Evolutionary conservation across 495 filamentous ascomycete species (phyloP).

Genomic region (Daldinia grandis): DNA sequence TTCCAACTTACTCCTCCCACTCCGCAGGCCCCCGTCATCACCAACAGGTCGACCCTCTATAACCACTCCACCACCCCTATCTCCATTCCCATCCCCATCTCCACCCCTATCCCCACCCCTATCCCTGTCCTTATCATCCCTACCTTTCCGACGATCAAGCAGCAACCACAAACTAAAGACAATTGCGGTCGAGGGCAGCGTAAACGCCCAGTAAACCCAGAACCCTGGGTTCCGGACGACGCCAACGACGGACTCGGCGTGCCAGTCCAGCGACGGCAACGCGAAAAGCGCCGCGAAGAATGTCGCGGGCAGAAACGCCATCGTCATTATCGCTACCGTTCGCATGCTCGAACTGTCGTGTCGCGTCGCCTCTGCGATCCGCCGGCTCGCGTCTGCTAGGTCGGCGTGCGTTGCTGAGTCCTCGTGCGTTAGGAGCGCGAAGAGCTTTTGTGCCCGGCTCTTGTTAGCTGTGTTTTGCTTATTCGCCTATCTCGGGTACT

Average conservation of each 20-base stretch:
- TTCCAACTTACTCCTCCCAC: slow-evolving; percentile 3
- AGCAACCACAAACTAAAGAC: slow-evolving; percentile 42
- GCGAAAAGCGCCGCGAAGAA: slow-evolving; percentile 51
- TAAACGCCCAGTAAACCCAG: slow-evolving; percentile 52
- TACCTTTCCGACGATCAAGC: slow-evolving; percentile 7
- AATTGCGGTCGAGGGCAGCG: slow-evolving; percentile 38
- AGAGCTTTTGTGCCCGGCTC: slow-evolving; percentile 22
- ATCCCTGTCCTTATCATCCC: background rate
- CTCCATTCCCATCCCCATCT: no score
- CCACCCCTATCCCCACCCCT: no score
- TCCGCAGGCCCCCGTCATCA: slow-evolving; percentile 12
- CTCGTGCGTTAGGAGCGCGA: slow-evolving; percentile 43
- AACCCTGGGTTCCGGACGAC: slow-evolving; percentile 44
- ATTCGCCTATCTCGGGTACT: background rate
- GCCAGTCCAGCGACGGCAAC: slow-evolving; percentile 49
- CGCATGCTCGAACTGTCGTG: slow-evolving; percentile 52
- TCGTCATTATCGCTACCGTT: slow-evolving; percentile 50
- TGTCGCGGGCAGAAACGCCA: slow-evolving; percentile 51
- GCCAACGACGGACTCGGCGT: slow-evolving; percentile 5
- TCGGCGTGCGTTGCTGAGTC: slow-evolving; percentile 35
- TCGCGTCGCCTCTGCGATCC: slow-evolving; percentile 44
- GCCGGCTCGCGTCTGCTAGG: slow-evolving; percentile 35
- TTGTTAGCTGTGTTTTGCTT: background rate
- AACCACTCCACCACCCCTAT: background rate
- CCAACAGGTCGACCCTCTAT: background rate